Base-by-base conservation (phyloP, 2,329 filamentous ascomycete genomes). In the Piedraia hortae region DNA sequence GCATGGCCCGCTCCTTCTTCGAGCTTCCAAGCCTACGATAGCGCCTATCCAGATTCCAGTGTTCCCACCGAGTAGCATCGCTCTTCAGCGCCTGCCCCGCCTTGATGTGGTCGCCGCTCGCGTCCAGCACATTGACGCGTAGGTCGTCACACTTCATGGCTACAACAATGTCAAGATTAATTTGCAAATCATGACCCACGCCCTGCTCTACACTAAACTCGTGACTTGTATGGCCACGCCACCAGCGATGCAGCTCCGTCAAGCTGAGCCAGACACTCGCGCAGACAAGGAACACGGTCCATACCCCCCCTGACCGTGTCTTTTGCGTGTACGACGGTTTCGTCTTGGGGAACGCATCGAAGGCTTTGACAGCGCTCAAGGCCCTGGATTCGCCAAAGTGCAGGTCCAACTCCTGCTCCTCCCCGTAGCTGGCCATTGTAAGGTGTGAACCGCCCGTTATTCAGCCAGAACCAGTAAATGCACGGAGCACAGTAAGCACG, bases 41-140 rank as follows among this genome's bases (percentile, higher is more conserved):
- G 22, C 68, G 70, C 39, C 64, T 62, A 37, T 75, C 62, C 30
- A 75, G 59, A 29, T 66, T 63, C 80, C 82, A 93, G 33, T 80
- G 64, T 11, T 44, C 41, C 77, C 82, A 97, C 30, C 51, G 61
- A 5, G 85, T 93, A 9, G 61, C 50, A 36, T 91, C 77, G 37
- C 63, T 67, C 31, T 61, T 56, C 29, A 97, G 54, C 30, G 68
- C 54, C 16, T 68, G 56, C 3, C 62, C 73, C 3, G 85, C 85
- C 14, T 89, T 57, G 36, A 93, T 89, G 30, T 74, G 67, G 45
- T 97, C 85, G 23, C 85, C 80, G 0, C 77, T 65, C 2, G 82
- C 80, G 45, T 97, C 85, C 51, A 93, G 85, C 22, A 97, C 80
- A 48, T 97, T 93, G 46, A 97, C 56, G 49, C 90, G 74, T n/a